Evolutionary conservation across 1,284 basidiomycete species (phyloP).

Genomic region (Sporisorium exsertum): DNA sequence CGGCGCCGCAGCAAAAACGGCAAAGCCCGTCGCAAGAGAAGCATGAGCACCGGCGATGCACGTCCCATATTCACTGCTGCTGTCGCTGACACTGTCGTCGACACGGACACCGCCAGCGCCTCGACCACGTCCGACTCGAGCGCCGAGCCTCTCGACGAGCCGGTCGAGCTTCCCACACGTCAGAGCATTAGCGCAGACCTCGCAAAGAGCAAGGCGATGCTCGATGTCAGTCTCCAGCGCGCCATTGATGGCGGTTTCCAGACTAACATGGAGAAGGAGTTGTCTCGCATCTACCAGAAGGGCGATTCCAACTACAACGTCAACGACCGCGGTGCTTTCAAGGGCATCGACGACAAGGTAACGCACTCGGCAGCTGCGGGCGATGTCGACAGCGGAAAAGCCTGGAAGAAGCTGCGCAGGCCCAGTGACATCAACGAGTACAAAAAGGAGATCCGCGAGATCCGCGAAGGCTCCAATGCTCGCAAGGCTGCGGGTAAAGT

Average conservation of each 20-base stretch:
- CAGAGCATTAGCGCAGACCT: conserved; percentile 56
- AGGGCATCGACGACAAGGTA: conserved; percentile 70
- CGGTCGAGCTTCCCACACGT: conserved; percentile 43
- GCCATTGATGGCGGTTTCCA: conserved; percentile 59
- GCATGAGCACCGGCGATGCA: conserved; percentile 58
- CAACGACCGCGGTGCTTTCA: conserved; percentile 62
- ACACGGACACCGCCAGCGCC: conserved; percentile 12
- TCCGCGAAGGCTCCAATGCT: conserved; percentile 79
- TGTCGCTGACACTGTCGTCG: conserved; percentile 2
- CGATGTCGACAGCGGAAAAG: conserved; percentile 82
- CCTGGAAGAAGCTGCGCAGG: conserved; percentile 86
- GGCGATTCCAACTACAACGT: conserved; percentile 72
- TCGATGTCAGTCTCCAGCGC: conserved; percentile 56
- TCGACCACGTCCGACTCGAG: conserved; percentile 10
- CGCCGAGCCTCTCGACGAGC: conserved; percentile 25
- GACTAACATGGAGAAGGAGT: conserved; percentile 56
- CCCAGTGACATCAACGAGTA: conserved; percentile 98
- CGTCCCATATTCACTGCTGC: conserved; percentile 41
- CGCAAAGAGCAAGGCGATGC: conserved; percentile 52
- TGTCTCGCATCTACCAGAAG: conserved; percentile 60
- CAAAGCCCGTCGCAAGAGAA: conserved; percentile 43
- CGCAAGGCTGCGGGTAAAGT: conserved; percentile 89
- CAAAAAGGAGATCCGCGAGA: conserved; percentile 84
- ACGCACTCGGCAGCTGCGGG: conserved; percentile 79
- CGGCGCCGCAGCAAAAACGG: conserved; percentile 59